Conservation (phyloP, 306 rosid species). For the Pyrus betulifolia region DNA sequence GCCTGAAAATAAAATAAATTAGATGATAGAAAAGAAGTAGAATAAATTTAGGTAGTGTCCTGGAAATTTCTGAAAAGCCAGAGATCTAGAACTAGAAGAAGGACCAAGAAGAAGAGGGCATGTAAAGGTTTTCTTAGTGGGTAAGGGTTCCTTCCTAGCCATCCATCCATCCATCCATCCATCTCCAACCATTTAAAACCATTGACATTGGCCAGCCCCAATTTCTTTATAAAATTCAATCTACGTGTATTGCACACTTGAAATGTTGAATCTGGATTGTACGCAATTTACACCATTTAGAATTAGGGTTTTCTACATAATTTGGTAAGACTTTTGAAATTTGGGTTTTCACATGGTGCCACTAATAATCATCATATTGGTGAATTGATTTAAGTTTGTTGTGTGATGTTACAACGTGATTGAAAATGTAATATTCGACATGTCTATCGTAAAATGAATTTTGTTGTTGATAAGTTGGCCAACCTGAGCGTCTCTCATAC, state of each 20-base stretch:
- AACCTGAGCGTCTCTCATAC: too few relatives aligned
- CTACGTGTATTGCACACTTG: too few relatives aligned
- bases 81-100: not conserved
- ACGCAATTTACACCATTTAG: too few relatives aligned
- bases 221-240: not conserved
- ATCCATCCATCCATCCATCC: constrained; percentile 1
- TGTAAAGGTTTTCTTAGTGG: constrained; percentile 27
- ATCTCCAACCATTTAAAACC: constrained; percentile 9
- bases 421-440: too few relatives aligned
- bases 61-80: constrained; percentile 20
- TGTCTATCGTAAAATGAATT: too few relatives aligned
- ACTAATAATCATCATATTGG: too few relatives aligned
- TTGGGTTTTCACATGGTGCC: too few relatives aligned
- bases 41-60: not conserved
- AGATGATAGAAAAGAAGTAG: not conserved
- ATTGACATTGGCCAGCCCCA: not conserved
- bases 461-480: too few relatives aligned
- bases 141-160: constrained; percentile 25
- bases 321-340: too few relatives aligned
- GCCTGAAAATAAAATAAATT: not conserved
- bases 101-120: not conserved
- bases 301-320: too few relatives aligned
- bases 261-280: too few relatives aligned
- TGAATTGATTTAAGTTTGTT: not conserved
- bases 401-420: not conserved